These are phyloP conservation scores for Penicillium sp. DNA, from an alignment of 2,329 filamentous ascomycete genomes.

Conservation along the genomic window DNA sequence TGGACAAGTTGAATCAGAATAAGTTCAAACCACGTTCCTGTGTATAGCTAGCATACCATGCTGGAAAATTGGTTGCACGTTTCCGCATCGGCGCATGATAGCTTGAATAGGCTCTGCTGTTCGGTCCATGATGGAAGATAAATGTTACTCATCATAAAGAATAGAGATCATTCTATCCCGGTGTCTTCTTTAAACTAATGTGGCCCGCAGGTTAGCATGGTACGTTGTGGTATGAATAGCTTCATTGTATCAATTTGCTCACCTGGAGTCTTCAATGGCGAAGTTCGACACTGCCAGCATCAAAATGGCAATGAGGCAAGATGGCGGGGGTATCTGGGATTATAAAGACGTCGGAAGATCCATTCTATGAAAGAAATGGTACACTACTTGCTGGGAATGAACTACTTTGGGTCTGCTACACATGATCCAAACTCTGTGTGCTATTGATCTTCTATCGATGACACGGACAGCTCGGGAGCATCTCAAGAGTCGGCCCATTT, in stretches of 20 bases:
- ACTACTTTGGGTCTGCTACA: constrained; percentile 10
- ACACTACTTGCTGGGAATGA: constrained; percentile 6
- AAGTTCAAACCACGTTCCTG: neutral
- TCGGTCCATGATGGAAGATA: constrained; percentile 32
- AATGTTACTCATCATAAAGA: constrained; percentile 30
- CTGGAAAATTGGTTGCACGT: constrained; percentile 30
- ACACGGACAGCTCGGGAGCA: constrained; percentile 1
- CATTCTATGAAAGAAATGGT: constrained; percentile 6
- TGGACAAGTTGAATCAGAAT: constrained; percentile 15
- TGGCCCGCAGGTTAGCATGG: neutral
- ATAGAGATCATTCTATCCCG: neutral
- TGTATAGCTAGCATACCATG: constrained; percentile 22
- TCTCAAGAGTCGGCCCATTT: constrained; percentile 6
- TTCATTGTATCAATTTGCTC: neutral
- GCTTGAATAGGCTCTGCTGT: constrained; percentile 32
- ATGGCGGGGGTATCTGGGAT: constrained; percentile 6
- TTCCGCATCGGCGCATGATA: constrained; percentile 34
- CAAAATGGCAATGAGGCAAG: neutral
- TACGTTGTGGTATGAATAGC: neutral
- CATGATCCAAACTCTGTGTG: constrained; percentile 7
- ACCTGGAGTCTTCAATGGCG: neutral
- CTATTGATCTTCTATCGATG: constrained; percentile 10
- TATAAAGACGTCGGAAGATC: constrained; percentile 12
- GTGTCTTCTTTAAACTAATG: neutral
- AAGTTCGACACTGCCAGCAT: constrained; percentile 1